These are phyloP conservation scores for Davidsoniella neocaledoniae DNA, from an alignment of 2,329 filamentous ascomycete genomes.

Conservation along the genomic window DNA sequence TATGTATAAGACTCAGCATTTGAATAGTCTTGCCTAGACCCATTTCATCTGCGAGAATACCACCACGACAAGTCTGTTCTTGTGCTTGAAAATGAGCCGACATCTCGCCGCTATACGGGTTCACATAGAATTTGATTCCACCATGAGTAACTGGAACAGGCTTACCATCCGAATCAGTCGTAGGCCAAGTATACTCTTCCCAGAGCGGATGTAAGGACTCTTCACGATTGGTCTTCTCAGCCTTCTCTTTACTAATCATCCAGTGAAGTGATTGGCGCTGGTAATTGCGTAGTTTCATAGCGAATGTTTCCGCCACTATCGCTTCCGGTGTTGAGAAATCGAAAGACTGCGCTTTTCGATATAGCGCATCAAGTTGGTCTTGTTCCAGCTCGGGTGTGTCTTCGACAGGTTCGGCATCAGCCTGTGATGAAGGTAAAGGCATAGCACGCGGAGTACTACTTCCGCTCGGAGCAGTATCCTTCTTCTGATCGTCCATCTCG, in stretches of 20 bases:
- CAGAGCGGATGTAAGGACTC: slow-evolving; percentile 89
- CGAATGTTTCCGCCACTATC: slow-evolving; percentile 67
- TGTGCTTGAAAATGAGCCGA: slow-evolving; percentile 84
- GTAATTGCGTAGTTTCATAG: slow-evolving; percentile 72
- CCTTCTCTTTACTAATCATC: slow-evolving; percentile 90
- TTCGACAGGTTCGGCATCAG: slow-evolving; percentile 45
- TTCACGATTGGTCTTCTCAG: slow-evolving; percentile 53
- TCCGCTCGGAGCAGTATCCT: slow-evolving; percentile 17
- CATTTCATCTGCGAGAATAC: slow-evolving; percentile 93
- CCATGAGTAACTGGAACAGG: slow-evolving; percentile 48
- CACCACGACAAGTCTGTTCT: slow-evolving; percentile 85
- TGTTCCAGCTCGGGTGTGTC: slow-evolving; percentile 87
- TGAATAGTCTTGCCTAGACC: slow-evolving; percentile 96
- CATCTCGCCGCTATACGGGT: slow-evolving; percentile 89
- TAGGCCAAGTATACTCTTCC: slow-evolving; percentile 89
- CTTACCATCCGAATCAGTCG: slow-evolving; percentile 71
- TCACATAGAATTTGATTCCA: slow-evolving; percentile 67
- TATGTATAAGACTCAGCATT: slow-evolving; percentile 86
- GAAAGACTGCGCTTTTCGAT: slow-evolving; percentile 91
- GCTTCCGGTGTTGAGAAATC: slow-evolving; percentile 84
- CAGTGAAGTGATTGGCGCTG: slow-evolving; percentile 91
- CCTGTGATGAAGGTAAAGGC: neutral
- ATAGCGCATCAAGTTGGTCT: slow-evolving; percentile 83
- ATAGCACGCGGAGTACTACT: neutral
- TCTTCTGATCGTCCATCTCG: slow-evolving; percentile 60